These are phyloP conservation scores for Carex kokanica DNA, from an alignment of 176 grass and related monocot genomes.

Conservation along the genomic window DNA sequence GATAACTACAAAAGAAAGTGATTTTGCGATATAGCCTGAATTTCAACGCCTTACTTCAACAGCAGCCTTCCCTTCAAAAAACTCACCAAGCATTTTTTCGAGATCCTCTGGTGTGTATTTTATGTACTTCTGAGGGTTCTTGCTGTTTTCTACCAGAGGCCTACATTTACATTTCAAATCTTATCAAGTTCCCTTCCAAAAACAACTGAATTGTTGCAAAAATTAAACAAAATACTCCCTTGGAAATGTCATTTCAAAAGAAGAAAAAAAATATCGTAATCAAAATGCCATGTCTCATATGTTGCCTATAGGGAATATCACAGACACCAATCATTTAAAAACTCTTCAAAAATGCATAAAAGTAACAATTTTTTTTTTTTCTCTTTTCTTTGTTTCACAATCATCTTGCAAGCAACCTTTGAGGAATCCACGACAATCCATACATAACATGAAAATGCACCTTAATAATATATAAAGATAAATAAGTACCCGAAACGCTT, in stretches of 20 bases:
- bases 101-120: constrained; percentile 76
- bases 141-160: constrained; percentile 78
- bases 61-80: constrained; percentile 71
- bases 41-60: constrained; percentile 12
- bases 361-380: too few species aligned
- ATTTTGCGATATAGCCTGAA: neutral
- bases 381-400: neutral
- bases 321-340: neutral
- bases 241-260: neutral
- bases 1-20: neutral
- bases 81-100: constrained; percentile 62
- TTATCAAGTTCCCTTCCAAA: neutral
- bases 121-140: constrained; percentile 70
- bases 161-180: constrained; percentile 33
- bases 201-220: neutral
- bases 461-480: constrained; percentile 23
- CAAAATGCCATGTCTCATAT: neutral
- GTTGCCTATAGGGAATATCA: neutral
- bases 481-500: constrained; percentile 76
- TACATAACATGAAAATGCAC: constrained; percentile 1
- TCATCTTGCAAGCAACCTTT: neutral
- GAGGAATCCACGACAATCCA: neutral
- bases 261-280: neutral
- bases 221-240: neutral
- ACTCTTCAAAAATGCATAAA: neutral